Conservation (phyloP, 2,329 filamentous ascomycete species). For the Colletotrichum lentis region DNA sequence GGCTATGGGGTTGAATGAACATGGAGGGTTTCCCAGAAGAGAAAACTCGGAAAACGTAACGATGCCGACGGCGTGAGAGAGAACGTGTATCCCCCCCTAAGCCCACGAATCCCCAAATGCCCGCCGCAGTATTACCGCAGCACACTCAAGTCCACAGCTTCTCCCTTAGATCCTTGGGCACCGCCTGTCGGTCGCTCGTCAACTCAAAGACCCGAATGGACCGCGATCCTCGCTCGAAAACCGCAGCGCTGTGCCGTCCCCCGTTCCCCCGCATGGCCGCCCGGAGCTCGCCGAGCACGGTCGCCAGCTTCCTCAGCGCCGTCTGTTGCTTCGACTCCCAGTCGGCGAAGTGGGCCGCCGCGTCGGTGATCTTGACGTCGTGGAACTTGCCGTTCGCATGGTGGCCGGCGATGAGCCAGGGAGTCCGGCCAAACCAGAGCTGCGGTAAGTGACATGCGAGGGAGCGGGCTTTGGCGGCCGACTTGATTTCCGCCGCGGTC, state of each 20-base stretch:
- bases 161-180: neutral
- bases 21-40: neutral
- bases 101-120: neutral
- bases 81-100: too few relatives aligned
- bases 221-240: neutral
- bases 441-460: slow-evolving; percentile 35
- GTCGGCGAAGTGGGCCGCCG: neutral
- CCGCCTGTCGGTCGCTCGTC: neutral
- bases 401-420: slow-evolving; percentile 40
- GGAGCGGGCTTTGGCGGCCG: neutral
- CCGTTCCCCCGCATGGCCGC: neutral
- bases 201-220: neutral
- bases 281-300: neutral
- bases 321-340: slow-evolving; percentile 6
- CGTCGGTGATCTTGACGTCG: slow-evolving; percentile 9
- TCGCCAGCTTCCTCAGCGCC: slow-evolving; percentile 6
- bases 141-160: neutral
- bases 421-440: slow-evolving; percentile 45
- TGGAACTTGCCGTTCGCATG: slow-evolving; percentile 39
- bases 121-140: too few relatives aligned
- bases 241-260: neutral
- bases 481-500: slow-evolving; percentile 41
- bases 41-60: neutral
- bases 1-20: fast-evolving
- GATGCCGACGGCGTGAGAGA: too few relatives aligned